Evolutionary conservation across 768 basidiomycete species (phyloP), one percentile per base, ranked within the genome.

Genomic region (Tremella fuciformis): DNA sequence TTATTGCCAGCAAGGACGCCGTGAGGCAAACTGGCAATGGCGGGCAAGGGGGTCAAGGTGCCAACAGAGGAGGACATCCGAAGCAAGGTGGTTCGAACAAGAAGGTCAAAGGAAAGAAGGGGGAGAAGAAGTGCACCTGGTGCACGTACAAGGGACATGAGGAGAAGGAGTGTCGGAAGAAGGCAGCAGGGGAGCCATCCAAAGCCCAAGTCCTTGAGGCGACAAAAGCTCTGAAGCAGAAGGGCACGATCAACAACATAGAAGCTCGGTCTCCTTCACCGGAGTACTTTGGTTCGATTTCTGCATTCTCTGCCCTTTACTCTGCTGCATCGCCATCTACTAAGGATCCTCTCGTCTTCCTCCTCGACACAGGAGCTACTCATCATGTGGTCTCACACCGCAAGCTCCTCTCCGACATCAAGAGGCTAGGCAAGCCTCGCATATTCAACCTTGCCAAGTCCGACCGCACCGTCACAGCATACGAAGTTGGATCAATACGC

Each of bases 1-100:
- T 41, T 41, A 18, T 41, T 41, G 39, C 39, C 39, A 41, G 18
- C 39, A 41, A 41, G 39, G 39, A 41, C 39, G 39, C 39, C 39
- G 18, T 41, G 13, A 41, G 18, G 18, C 39, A 11, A 11, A 11
- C 39, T 11, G 39, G 39, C 11, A 41, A 41, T 41, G 39, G 39
- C 18, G 39, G 39, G 18, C 11, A 41, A 18, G 39, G 39, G 39
- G n/a, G n/a, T n/a, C n/a, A n/a, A n/a, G n/a, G n/a, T n/a, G n/a
- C n/a, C n/a, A n/a, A n/a, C n/a, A n/a, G n/a, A n/a, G n/a, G n/a
- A n/a, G n/a, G n/a, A n/a, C n/a, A n/a, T n/a, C n/a, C n/a, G n/a
- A 41, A 41, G 18, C 13, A 18, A 41, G 18, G 18, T 11, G 18
- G 13, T 41, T 11, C 13, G 11, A 41, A 11, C 13, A 18, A 18